Percentiles rank a stretch among this genome's conserved stretches.
Conservation (phyloP, 2,329 filamentous ascomycete genomes). For the Tolypocladium inflatum region DNA sequence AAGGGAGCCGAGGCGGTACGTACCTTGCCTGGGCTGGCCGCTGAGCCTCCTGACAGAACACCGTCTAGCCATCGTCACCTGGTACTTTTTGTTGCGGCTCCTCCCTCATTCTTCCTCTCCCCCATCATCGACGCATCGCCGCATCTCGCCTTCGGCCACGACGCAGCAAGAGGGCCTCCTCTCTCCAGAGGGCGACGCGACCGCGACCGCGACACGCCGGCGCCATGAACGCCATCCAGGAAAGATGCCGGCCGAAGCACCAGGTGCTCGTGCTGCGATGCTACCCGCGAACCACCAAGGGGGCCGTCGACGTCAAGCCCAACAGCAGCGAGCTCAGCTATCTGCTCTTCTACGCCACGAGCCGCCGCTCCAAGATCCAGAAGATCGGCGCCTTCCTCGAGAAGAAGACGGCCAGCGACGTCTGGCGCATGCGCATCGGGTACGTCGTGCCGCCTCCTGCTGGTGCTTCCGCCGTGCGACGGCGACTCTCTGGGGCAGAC, state of each 20-base stretch:
- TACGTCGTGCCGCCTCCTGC: conserved; percentile 28
- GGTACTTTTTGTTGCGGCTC: neutral
- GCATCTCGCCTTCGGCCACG: neutral
- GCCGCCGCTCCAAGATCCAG: conserved; percentile 86
- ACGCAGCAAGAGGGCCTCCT: neutral
- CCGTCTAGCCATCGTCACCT: neutral
- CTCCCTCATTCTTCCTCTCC: neutral
- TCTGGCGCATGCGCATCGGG: conserved; percentile 82
- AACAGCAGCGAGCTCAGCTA: conserved; percentile 97
- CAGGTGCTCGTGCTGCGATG: conserved; percentile 94
- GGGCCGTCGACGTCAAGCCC: conserved; percentile 83
- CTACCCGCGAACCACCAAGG: conserved; percentile 88
- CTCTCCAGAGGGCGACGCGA: neutral
- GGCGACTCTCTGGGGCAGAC: neutral
- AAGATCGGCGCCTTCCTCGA: conserved; percentile 94
- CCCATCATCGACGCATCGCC: neutral
- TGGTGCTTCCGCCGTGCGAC: neutral
- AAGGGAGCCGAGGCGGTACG: neutral
- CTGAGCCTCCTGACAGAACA: neutral
- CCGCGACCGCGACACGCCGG: neutral
- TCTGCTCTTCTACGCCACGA: conserved; percentile 92
- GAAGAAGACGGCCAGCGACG: conserved; percentile 85
- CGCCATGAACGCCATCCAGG: conserved; percentile 54
- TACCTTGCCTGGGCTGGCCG: neutral
- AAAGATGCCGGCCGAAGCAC: conserved; percentile 81